Base-by-base conservation (phyloP, 148 eudicot species). In the Chenopodium formosanum region DNA sequence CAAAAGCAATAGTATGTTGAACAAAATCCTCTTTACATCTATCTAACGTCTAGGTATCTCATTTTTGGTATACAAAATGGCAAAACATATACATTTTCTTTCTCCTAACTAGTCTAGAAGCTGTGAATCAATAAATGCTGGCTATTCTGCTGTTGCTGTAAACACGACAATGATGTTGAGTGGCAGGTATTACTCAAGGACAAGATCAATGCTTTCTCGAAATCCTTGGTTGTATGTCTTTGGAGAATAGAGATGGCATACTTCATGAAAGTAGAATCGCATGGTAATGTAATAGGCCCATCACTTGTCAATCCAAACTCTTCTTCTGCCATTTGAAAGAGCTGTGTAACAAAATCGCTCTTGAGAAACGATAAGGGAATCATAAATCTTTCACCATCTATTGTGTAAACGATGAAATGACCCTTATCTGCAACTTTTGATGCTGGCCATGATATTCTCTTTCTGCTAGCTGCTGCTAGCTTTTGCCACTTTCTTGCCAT, bases 401-500 rank as follows among this genome's bases (percentile, higher is more conserved):
- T 65, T 10, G 79, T 52, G 77, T 80, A 72, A 68, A 81, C 25
- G 32, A 65, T 27, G 32, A 81, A 80, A 58, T 74, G 72, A 13
- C 78, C 83, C 34, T 80, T 73, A 0, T 68, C 74, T 4, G 65
- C 64, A 11, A 79, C 60, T 19, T 13, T 52, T 19, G 64, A 37
- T 70, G 23, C 56, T 2, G 65, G 67, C 64, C 67, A 60, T 19
- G 81, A 76, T 23, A 84, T 63, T 29, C 44, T 17, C 66, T 31
- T 80, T 32, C 86, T 79, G 53, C 76, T 84, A 32, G 75, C 78
- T 68, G 78, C 74, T 44, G 86, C 81, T 31, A 84, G 66, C 66
- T 27, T 80, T 53, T 80, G 86, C 81, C 86, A 80, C 76, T 80
- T 84, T 27, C 37, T 79, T 44, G 80, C 86, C 50, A 84, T 72